Evolutionary conservation across 2,329 filamentous ascomycete species (phyloP), one percentile per base, ranked within the genome.

Genomic region (Akanthomyces dipterigenus): DNA sequence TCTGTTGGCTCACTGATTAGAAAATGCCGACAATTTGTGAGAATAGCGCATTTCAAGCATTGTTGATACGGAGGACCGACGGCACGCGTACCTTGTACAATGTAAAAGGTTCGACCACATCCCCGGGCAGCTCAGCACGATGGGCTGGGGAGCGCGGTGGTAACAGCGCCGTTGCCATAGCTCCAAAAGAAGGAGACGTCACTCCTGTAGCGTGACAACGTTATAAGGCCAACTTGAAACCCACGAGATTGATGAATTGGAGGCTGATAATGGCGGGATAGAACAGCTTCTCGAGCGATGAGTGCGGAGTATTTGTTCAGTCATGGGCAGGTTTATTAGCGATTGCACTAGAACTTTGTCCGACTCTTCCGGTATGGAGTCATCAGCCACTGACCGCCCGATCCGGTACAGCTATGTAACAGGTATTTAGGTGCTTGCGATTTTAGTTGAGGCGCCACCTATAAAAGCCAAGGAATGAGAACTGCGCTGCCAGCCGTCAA

Each of bases 1-100:
- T 60, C 78, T 82, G 62, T 16, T 40, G 20, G 3, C 6, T 22
- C 20, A 14, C 18, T n/a, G 14, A n/a, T 56, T 55, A 55, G 59
- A 14, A 26, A 43, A 3, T 8, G 11, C 3, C 20, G 38, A 40
- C 18, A 18, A 14, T 48, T 48, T 36, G 54, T 22, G n/a, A 43
- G 2, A 7, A 9, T 20, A 3, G 11, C 36, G 38, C 3, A 8
- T n/a, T 26, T n/a, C 38, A 36, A 50, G 11, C 24, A 48, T 18
- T 28, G 16, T 7, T 1, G 7, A 40, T 20, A 16, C 20, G 20
- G 42, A 24, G 5, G 7, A 49, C 31, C 20, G 11, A n/a, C 22
- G 22, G 8, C 28, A 46, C 38, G 28, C 58, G 2, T 45, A 61
- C 59, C 51, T 61, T 55, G 34, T 56, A 56, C 7, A 61, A 9